Conservation (phyloP, 2,329 filamentous ascomycete genomes). For the Colletotrichum phormii region DNA sequence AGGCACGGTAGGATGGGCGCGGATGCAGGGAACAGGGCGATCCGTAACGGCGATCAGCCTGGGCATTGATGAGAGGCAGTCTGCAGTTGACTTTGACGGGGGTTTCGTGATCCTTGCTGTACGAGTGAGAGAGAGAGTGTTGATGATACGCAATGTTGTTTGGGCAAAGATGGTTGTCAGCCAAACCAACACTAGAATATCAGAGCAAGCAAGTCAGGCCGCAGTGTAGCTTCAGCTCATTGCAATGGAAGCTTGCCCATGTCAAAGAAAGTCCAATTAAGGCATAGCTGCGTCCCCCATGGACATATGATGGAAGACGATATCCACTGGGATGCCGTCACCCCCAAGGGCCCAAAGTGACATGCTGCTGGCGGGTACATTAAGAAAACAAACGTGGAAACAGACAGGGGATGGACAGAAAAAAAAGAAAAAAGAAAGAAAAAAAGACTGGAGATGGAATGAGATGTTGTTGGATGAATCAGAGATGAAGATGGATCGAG, state of each 20-base stretch:
- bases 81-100: background rate
- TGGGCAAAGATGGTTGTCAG: background rate
- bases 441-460: background rate
- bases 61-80: background rate
- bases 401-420: background rate
- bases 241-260: background rate
- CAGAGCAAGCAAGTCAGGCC: too few relatives aligned
- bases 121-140: background rate
- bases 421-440: background rate
- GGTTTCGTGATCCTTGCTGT: background rate
- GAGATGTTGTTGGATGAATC: background rate
- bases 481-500: conserved; percentile 20
- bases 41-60: background rate
- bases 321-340: background rate
- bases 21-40: conserved; percentile 18
- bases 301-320: background rate
- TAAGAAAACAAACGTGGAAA: background rate
- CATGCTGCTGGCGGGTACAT: background rate
- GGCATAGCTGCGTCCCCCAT: too few relatives aligned
- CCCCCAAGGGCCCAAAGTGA: too few relatives aligned
- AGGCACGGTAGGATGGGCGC: background rate
- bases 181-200: background rate
- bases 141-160: background rate
- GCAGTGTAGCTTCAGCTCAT: too few relatives aligned
- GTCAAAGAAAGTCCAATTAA: too few relatives aligned